Conservation (phyloP, 2,329 filamentous ascomycete species). For the Aspergillus carbonarius region DNA sequence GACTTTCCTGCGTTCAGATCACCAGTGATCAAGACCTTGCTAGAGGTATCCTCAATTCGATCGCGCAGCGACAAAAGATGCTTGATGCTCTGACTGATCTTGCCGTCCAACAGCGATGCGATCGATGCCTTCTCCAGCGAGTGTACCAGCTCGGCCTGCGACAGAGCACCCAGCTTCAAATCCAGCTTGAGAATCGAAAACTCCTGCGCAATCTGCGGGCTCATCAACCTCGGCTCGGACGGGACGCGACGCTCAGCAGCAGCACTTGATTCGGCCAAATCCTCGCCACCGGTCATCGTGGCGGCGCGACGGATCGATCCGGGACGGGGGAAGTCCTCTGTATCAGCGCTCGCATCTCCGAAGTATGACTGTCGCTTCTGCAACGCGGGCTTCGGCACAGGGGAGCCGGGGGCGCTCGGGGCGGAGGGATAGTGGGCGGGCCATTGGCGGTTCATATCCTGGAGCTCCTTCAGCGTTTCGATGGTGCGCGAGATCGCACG, state of each 20-base stretch:
- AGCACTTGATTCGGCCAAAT: slow-evolving; percentile 69
- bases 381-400: slow-evolving; percentile 36
- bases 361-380: slow-evolving; percentile 38
- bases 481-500: slow-evolving; percentile 84
- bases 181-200: slow-evolving; percentile 96
- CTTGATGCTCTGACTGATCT: slow-evolving; percentile 89
- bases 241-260: slow-evolving; percentile 61
- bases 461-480: slow-evolving; percentile 77
- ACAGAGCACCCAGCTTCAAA: slow-evolving; percentile 80
- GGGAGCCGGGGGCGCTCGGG: slow-evolving; percentile 27
- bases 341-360: slow-evolving; percentile 24
- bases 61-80: slow-evolving; percentile 85
- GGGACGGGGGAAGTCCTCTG: slow-evolving; percentile 42
- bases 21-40: slow-evolving; percentile 93
- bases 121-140: slow-evolving; percentile 91
- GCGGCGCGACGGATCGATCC: slow-evolving; percentile 66
- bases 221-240: slow-evolving; percentile 78
- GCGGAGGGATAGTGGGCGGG: slow-evolving; percentile 87
- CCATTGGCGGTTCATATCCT: slow-evolving; percentile 88
- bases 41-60: slow-evolving; percentile 94
- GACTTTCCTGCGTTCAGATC: slow-evolving; percentile 98
- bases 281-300: slow-evolving; percentile 65
- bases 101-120: slow-evolving; percentile 85
- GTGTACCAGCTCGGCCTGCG: slow-evolving; percentile 88
- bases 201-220: slow-evolving; percentile 89